Base-by-base conservation (phyloP, 345 rosid genomes). In the Brassica rapa region DNA sequence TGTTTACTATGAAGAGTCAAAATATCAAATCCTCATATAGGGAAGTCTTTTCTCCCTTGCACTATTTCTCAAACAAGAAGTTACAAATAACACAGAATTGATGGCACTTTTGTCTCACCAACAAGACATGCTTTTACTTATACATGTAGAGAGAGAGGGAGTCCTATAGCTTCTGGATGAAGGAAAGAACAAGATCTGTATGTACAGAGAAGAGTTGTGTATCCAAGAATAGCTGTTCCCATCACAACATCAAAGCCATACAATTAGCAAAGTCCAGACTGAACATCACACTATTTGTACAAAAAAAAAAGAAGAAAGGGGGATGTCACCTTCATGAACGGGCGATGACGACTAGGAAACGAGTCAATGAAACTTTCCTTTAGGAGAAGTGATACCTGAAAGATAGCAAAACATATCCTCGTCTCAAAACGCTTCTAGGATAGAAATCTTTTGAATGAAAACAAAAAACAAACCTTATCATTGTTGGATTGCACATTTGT, bases 121-220 rank as follows among this genome's bases (percentile, higher is more conserved):
- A 15, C 60, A 77, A 70, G 68, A 9, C 55, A 43, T 68, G 69
- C 67, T 30, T 69, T 43, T 30, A 19, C 1, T 25, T 78, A 78
- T 59, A 72, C 25, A 71, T 72, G 68, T 43, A 24, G 25, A 15
- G 3, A 14, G 3, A 14, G 46, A 41, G 49, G 41, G 14, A 9
- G 32, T 64, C 16, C 87, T 88, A 92, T 70, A 92, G 93, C 90
- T 92, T 94, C 88, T 94, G 98, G 82, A 88, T 85, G 80, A 87
- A 92, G 15, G 98, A 92, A 70, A 89, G 98, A 68, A 89, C 91
- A 12, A 88, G 91, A 88, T 94, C 97, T 51, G 98, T 94, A 76
- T 91, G 97, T 80, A 92, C 97, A 66, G 97, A 89, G 89, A 94
- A 94, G 83, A 92, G 93, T 77, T 94, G 98, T 8, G 98, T 94